These are phyloP conservation scores for Populus tomentosa DNA, from an alignment of 441 rosid species.

Conservation along the genomic window DNA sequence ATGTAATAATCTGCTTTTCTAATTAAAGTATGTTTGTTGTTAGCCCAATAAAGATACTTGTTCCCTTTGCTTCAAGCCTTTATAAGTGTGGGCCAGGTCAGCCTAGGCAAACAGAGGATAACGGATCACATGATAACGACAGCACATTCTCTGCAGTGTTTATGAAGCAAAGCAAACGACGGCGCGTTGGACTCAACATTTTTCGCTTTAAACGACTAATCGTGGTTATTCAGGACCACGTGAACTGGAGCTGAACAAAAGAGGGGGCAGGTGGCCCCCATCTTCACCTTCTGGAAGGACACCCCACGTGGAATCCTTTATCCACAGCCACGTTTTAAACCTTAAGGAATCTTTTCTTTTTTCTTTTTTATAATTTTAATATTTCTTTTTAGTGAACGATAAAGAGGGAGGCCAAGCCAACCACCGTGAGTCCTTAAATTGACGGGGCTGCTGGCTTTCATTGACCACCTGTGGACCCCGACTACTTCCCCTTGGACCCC, in stretches of 20 bases:
- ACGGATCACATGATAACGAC: too few species aligned
- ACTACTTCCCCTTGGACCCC: neutral
- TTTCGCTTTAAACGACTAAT: neutral
- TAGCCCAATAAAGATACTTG: neutral
- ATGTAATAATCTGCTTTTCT: neutral
- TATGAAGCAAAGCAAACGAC: too few species aligned
- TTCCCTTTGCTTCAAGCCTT: neutral
- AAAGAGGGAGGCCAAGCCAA: neutral
- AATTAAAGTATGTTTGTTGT: neutral
- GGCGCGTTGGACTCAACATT: too few species aligned
- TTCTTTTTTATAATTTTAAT: neutral
- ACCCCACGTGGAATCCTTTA: conserved; percentile 17
- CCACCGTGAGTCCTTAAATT: neutral
- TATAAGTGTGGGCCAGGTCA: neutral
- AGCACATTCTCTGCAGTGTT: too few species aligned
- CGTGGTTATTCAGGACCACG: neutral
- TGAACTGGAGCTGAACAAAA: neutral
- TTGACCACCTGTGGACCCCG: conserved; percentile 24
- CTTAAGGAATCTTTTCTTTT: conserved; percentile 5
- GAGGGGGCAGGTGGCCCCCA: neutral
- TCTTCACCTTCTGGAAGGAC: conserved; percentile 11
- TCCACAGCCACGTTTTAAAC: conserved; percentile 4
- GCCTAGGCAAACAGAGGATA: neutral
- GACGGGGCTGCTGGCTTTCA: conserved; percentile 7
- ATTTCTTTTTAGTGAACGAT: neutral